Base-by-base conservation (phyloP, 2,329 filamentous ascomycete genomes). In the Metarhizium anisopliae region DNA sequence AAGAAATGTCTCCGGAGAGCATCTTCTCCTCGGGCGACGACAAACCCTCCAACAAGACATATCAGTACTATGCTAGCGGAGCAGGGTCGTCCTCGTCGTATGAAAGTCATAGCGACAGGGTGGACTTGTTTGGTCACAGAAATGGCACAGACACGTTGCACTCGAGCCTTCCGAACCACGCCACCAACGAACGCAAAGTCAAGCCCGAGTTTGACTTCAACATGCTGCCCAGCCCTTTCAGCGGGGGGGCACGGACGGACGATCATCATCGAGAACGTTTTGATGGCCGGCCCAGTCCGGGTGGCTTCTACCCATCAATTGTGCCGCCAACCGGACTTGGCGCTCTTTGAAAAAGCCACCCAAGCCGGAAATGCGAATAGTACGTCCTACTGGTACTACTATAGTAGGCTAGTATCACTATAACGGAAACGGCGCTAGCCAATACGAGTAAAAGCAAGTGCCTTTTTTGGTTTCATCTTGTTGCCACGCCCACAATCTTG, bases 251-350 rank as follows among this genome's bases (percentile, higher is more conserved):
- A 32, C 61, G 69, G 62, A 50, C 78, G 16, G 70, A 70, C 51
- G 63, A 62, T 50, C 67, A 67, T 18, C 71, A 71, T 32, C 63
- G 78, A 58, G 75, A 74, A 16, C 74, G 77, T 10, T 83, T 79
- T 59, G 79, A 83, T 54, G 77, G 77, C 56, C 83, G 81, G 61
- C 47, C 74, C 10, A 75, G 68, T 47, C 80, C 79, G 5, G 68
- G 67, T 25, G 79, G 79, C 14, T 81, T 79, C 59, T 83, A 82
- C 58, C 80, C 80, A 2, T 76, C 74, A 6, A 68, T 76, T 60
- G 65, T 78, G 35, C 69, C 75, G 6, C 76, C 77, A 29, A 74
- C 77, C 0, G 74, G 75, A 32, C 74, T 57, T 16, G 56, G 56
- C 36, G 50, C 53, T 6, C 42, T 58, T 77, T 66, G 74, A 74